Percentiles rank a stretch among this genome's conserved stretches.
Conservation (phyloP, 2,329 filamentous ascomycete genomes). For the Verticillium longisporum region DNA sequence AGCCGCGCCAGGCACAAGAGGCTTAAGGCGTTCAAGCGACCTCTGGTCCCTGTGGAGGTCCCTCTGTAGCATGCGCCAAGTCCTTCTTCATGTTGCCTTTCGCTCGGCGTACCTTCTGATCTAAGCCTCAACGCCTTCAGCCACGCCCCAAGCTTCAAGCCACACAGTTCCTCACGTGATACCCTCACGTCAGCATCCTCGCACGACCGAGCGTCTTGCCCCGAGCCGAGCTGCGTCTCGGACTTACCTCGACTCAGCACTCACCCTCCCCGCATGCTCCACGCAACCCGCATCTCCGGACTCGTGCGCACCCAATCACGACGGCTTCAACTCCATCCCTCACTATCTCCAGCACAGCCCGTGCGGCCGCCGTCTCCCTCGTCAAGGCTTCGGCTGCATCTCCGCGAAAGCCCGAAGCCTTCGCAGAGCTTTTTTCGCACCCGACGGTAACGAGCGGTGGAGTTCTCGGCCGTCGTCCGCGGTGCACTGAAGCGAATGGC, state of each 20-base stretch:
- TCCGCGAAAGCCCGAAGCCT: not conserved
- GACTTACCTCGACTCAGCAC: not conserved
- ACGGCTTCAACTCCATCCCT: not conserved
- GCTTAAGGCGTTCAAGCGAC: not conserved
- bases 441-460: not conserved
- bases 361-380: not conserved
- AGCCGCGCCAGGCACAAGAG: not conserved
- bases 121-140: not conserved
- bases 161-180: not conserved
- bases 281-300: not conserved
- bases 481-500: not conserved
- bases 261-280: not conserved
- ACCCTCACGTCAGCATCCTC: not conserved
- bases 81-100: too few species aligned
- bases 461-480: too few species aligned
- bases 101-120: too few species aligned
- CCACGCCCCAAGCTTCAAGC: not conserved
- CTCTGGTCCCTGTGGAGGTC: too few species aligned
- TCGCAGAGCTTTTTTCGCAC: not conserved
- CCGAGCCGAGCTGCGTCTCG: not conserved
- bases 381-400: not conserved
- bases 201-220: not conserved
- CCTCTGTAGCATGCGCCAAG: too few species aligned
- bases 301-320: not conserved
- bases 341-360: not conserved